Conservation (phyloP, 345 rosid species). For the Gossypium arboreum region DNA sequence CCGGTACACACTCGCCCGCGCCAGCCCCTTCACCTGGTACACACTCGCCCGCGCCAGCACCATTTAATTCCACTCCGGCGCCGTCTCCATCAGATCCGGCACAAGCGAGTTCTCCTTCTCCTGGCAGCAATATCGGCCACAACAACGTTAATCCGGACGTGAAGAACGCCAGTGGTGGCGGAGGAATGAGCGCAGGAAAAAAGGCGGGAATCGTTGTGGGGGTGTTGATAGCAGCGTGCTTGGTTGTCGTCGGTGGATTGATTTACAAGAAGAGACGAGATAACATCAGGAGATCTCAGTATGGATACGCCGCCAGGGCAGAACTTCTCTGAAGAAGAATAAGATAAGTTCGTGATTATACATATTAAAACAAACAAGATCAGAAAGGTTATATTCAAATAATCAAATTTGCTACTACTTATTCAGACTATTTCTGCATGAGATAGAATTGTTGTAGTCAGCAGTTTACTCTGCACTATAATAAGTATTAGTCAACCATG, state of each 20-base stretch:
- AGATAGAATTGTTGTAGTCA: not conserved
- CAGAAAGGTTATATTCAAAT: not conserved
- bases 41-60: constrained; percentile 25
- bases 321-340: constrained; percentile 44
- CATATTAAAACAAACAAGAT: not conserved
- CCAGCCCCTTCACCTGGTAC: constrained; percentile 20
- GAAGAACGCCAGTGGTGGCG: constrained; percentile 10
- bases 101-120: constrained; percentile 22
- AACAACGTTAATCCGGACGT: constrained; percentile 24
- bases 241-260: constrained; percentile 45
- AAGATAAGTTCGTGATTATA: not conserved
- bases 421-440: no score
- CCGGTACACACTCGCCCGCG: constrained; percentile 18
- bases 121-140: constrained; percentile 35
- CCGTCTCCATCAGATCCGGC: constrained; percentile 15
- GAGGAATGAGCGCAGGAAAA: constrained; percentile 48
- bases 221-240: constrained; percentile 40
- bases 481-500: not conserved
- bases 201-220: constrained; percentile 57
- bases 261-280: constrained; percentile 67
- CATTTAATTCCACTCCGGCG: constrained; percentile 24
- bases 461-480: not conserved
- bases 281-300: constrained; percentile 50
- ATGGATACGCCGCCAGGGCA: constrained; percentile 44
- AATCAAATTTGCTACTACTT: not conserved